Evolutionary conservation across 352 stramenopile genomes (phyloP).

Genomic region (Globisporangium rhizosaccharum): DNA sequence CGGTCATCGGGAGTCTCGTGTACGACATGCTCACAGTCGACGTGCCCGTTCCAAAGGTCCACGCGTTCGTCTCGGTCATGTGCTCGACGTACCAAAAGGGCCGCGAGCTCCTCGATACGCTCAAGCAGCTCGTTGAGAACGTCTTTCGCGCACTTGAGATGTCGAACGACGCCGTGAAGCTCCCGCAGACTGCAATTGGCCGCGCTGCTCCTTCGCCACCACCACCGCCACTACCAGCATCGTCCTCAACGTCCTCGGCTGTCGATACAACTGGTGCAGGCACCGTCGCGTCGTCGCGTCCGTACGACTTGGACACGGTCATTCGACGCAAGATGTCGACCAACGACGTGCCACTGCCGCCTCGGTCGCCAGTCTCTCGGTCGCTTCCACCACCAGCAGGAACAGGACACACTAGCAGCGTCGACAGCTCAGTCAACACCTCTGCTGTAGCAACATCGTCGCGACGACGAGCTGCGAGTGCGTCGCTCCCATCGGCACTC

Average conservation of each 20-base stretch:
- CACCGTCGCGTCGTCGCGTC: conserved; percentile 20
- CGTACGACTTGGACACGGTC: conserved; percentile 77
- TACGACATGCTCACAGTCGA: conserved; percentile 87
- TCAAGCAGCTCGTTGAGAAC: conserved; percentile 80
- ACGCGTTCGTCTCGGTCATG: conserved; percentile 80
- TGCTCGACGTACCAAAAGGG: conserved; percentile 79
- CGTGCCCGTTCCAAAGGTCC: conserved; percentile 59
- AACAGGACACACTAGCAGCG: background rate
- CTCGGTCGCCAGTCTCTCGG: conserved; percentile 6
- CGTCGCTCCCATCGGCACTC: conserved; percentile 10
- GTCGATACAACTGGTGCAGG: background rate
- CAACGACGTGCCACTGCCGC: conserved; percentile 24
- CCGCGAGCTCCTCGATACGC: conserved; percentile 55
- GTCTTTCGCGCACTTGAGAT: conserved; percentile 72
- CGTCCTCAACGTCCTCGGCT: background rate
- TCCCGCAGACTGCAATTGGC: conserved; percentile 18
- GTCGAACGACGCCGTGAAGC: conserved; percentile 61
- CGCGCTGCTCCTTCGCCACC: background rate
- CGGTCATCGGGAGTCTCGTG: conserved; percentile 69
- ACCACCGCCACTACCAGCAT: background rate
- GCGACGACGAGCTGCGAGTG: conserved; percentile 8
- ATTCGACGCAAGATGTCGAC: conserved; percentile 77
- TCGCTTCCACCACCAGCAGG: conserved; percentile 3
- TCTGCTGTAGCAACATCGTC: background rate
- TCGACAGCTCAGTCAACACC: background rate